These are phyloP conservation scores for Alectoria sarmentosa DNA, from an alignment of 495 filamentous ascomycete genomes.

Conservation along the genomic window DNA sequence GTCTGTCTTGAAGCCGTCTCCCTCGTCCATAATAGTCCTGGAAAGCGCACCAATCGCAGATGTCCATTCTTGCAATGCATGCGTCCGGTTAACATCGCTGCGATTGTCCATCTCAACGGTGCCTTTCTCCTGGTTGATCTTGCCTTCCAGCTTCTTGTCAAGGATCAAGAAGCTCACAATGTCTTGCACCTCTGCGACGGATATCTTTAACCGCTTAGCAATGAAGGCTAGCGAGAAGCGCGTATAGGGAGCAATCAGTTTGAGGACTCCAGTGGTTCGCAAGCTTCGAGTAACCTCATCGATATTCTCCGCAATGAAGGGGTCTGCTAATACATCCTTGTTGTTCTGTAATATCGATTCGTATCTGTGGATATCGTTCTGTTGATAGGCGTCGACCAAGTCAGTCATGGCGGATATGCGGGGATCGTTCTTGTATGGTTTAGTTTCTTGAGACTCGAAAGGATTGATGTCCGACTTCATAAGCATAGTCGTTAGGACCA, in stretches of 20 bases:
- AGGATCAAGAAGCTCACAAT: constrained; percentile 91
- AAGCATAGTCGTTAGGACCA: constrained; percentile 93
- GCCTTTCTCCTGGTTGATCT: constrained; percentile 81
- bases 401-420: constrained; percentile 96
- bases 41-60: constrained; percentile 59
- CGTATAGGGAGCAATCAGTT: constrained; percentile 90
- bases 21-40: constrained; percentile 58
- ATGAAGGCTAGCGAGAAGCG: constrained; percentile 83
- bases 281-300: constrained; percentile 98
- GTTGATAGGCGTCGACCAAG: constrained; percentile 91
- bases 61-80: constrained; percentile 67
- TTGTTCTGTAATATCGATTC: constrained; percentile 82
- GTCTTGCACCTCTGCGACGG: constrained; percentile 78
- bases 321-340: constrained; percentile 80
- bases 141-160: constrained; percentile 75
- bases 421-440: constrained; percentile 93
- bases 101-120: constrained; percentile 72
- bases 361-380: constrained; percentile 89
- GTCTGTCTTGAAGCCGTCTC: constrained; percentile 58
- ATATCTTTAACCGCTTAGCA: constrained; percentile 76
- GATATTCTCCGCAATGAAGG: constrained; percentile 98
- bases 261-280: constrained; percentile 90
- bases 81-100: constrained; percentile 65
- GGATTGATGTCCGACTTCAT: constrained; percentile 99
- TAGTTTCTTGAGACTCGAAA: constrained; percentile 98